Evolutionary conservation across 371 early-diverging fungal genomes (phyloP).

Genomic region (Paraphysoderma sedebokerense): DNA sequence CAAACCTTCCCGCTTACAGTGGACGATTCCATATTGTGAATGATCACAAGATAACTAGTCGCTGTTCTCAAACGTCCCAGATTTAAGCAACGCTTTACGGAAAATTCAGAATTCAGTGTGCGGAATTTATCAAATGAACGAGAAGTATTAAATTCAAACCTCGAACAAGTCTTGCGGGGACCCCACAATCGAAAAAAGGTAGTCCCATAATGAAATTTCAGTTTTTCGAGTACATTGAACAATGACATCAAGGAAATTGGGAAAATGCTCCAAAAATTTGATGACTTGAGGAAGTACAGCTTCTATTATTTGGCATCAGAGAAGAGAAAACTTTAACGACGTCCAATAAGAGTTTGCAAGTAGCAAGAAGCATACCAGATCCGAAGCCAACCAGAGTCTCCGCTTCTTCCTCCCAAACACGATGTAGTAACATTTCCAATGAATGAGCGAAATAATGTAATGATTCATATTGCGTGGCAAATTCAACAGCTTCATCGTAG

Average conservation of each 20-base stretch:
- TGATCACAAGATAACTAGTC: slow-evolving; percentile 63
- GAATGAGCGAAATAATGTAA: slow-evolving; percentile 67
- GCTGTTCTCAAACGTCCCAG: slow-evolving; percentile 55
- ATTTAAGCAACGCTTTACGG: slow-evolving; percentile 39
- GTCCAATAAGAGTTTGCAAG: background rate
- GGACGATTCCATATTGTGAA: slow-evolving; percentile 63
- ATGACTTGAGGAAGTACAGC: slow-evolving; percentile 49
- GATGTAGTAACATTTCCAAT: slow-evolving; percentile 66
- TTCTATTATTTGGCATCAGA: background rate
- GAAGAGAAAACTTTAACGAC: background rate
- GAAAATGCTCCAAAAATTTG: slow-evolving; percentile 52
- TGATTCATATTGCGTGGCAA: slow-evolving; percentile 43
- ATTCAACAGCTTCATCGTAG: slow-evolving; percentile 36
- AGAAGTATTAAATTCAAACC: slow-evolving; percentile 16
- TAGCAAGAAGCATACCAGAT: slow-evolving; percentile 10
- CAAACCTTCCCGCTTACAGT: slow-evolving; percentile 39
- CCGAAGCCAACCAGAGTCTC: slow-evolving; percentile 17
- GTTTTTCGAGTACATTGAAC: slow-evolving; percentile 79
- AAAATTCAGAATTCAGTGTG: background rate
- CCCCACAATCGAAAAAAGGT: slow-evolving; percentile 62
- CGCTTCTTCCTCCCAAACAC: slow-evolving; percentile 62
- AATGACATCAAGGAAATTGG: slow-evolving; percentile 57
- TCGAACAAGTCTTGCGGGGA: slow-evolving; percentile 59
- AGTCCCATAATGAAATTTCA: slow-evolving; percentile 75
- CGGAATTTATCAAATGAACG: background rate